Percentiles rank a stretch among this genome's conserved stretches.
phyloP scores from a whole-genome alignment of 768 basidiomycete species.

The Boletus rubroflammeus region DNA sequence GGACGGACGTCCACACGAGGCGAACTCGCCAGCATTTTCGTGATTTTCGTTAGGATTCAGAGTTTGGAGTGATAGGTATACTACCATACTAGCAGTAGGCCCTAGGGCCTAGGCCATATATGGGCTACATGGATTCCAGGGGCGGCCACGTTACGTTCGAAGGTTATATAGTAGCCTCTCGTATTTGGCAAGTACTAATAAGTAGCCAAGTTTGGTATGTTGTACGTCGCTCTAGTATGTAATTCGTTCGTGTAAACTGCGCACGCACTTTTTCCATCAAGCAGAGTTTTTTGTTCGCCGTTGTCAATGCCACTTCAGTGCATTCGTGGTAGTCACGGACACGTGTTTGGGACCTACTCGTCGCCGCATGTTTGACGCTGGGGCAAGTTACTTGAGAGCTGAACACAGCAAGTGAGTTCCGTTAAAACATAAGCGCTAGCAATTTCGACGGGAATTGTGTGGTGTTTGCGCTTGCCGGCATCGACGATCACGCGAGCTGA shows the following conservation, averaged over 20 bases:
- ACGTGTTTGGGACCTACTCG: slow-evolving; percentile 1
- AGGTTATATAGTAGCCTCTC: neutral
- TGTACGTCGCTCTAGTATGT: slow-evolving; percentile 6
- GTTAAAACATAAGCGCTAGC: slow-evolving; percentile 5
- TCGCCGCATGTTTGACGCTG: neutral
- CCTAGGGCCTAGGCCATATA: neutral
- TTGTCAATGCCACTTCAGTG: neutral
- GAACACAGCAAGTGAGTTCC: neutral
- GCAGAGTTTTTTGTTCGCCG: neutral
- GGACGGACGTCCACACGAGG: neutral
- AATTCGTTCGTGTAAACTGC: neutral
- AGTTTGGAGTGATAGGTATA: neutral
- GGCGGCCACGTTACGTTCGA: neutral
- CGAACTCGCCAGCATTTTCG: neutral
- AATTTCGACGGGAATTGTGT: neutral
- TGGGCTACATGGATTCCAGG: neutral
- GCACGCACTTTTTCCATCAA: neutral
- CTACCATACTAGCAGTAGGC: no score
- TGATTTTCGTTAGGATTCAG: neutral
- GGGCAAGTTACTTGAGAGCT: neutral
- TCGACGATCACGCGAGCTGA: slow-evolving; percentile 7
- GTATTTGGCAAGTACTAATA: neutral
- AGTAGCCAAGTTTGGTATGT: neutral
- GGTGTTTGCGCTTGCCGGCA: neutral
- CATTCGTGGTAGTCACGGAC: neutral